phyloP scores from a whole-genome alignment of 2,329 filamentous ascomycete species.

The Phaeosphaeria sp. region DNA sequence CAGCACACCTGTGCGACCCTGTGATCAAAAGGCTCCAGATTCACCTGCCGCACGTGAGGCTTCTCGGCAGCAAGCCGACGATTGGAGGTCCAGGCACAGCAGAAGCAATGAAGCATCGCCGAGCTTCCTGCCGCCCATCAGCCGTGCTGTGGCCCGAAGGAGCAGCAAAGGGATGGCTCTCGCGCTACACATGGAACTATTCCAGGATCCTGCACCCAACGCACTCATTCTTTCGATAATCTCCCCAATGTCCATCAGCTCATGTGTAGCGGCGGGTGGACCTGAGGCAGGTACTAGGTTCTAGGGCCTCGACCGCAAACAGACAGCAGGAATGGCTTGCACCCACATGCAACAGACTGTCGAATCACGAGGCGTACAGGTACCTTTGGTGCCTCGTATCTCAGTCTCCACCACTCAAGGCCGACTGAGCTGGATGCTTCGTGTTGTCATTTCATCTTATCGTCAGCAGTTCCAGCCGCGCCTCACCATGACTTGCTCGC shows the following conservation, averaged over 20 bases:
- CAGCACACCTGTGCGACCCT: slow-evolving; percentile 6
- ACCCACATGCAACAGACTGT: background rate
- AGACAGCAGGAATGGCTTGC: slow-evolving; percentile 1
- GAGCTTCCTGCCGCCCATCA: slow-evolving; percentile 11
- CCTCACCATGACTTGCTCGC: background rate
- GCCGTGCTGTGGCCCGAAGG: background rate
- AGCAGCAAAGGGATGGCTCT: background rate
- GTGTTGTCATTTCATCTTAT: background rate
- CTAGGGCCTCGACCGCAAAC: slow-evolving; percentile 7
- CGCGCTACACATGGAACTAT: background rate
- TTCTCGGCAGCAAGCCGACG: slow-evolving; percentile 22
- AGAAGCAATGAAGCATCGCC: slow-evolving; percentile 15
- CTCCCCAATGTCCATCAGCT: slow-evolving; percentile 7
- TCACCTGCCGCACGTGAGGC: slow-evolving; percentile 18
- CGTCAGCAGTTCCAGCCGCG: background rate
- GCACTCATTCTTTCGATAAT: background rate
- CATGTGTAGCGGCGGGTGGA: background rate
- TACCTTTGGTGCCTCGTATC: slow-evolving; percentile 2
- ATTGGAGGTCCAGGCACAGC: slow-evolving; percentile 9
- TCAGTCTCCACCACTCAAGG: background rate
- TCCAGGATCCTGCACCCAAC: background rate
- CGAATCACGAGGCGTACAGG: slow-evolving; percentile 1
- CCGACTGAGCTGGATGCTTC: background rate
- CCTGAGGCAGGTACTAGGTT: slow-evolving; percentile 21
- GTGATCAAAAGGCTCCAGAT: slow-evolving; percentile 11